These are phyloP conservation scores for Suillus plorans DNA, from an alignment of 768 basidiomycete species.

Conservation along the genomic window DNA sequence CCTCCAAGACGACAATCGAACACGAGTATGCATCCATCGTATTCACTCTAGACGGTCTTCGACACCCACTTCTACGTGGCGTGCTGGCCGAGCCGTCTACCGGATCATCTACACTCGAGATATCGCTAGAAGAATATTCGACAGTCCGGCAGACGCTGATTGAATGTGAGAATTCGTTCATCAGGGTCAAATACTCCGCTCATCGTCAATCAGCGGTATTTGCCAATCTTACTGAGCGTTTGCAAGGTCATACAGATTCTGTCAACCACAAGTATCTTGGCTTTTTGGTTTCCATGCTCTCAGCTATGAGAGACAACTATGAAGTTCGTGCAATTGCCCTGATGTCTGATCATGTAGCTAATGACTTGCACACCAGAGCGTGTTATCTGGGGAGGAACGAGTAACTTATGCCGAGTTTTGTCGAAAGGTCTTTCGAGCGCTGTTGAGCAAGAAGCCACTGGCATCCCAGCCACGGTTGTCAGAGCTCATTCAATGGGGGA, in stretches of 20 bases:
- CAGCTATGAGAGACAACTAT: conserved; percentile 49
- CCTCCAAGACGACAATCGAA: conserved; percentile 49
- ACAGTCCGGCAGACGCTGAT: conserved; percentile 38
- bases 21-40: conserved; percentile 56
- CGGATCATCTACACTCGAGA: conserved; percentile 24
- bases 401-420: conserved; percentile 37
- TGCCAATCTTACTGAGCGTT: conserved; percentile 38
- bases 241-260: conserved; percentile 31
- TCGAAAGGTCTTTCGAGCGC: conserved; percentile 25
- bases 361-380: conserved; percentile 15
- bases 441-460: conserved; percentile 33
- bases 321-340: conserved; percentile 33
- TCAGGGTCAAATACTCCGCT: background rate
- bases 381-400: conserved; percentile 16
- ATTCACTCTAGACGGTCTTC: conserved; percentile 56
- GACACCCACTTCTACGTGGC: conserved; percentile 48
- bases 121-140: conserved; percentile 32
- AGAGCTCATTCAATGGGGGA: conserved; percentile 33
- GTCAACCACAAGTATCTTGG: conserved; percentile 41
- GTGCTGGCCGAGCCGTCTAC: conserved; percentile 28
- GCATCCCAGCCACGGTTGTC: conserved; percentile 31
- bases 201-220: conserved; percentile 38
- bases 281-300: conserved; percentile 45
- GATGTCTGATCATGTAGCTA: background rate
- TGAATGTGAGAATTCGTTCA: conserved; percentile 15